Evolutionary conservation across 2,329 filamentous ascomycete species (phyloP).

Genomic region (Talaromyces verruculosus): DNA sequence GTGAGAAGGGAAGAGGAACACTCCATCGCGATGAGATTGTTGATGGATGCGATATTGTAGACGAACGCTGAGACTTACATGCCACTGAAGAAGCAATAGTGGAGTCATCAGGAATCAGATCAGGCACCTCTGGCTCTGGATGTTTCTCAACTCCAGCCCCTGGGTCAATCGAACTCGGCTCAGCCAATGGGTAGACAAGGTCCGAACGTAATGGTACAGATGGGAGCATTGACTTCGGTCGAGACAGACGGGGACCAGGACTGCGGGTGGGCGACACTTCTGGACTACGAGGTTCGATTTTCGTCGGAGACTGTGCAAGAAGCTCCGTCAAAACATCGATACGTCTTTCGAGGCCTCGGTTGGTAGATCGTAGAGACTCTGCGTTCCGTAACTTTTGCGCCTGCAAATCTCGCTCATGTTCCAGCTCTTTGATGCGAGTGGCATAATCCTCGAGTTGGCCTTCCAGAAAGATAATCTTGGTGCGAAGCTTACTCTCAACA

Average conservation of each 20-base stretch:
- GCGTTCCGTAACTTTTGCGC: constrained; percentile 35
- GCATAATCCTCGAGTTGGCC: constrained; percentile 33
- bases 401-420: constrained; percentile 34
- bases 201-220: constrained; percentile 16
- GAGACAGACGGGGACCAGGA: constrained; percentile 20
- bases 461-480: constrained; percentile 35
- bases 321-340: constrained; percentile 40
- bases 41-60: constrained; percentile 28
- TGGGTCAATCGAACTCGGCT: neutral
- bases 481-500: constrained; percentile 31
- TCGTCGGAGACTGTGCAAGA: constrained; percentile 37
- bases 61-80: constrained; percentile 29
- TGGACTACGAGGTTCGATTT: constrained; percentile 25
- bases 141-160: constrained; percentile 4
- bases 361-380: constrained; percentile 34
- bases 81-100: constrained; percentile 21
- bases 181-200: constrained; percentile 1
- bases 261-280: constrained; percentile 22
- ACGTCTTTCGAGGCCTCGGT: constrained; percentile 35
- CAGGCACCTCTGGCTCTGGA: constrained; percentile 5
- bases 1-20: constrained; percentile 28
- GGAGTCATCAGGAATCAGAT: constrained; percentile 14
- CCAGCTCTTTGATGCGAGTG: constrained; percentile 33
- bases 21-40: constrained; percentile 26
- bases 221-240: constrained; percentile 25